Base-by-base conservation (phyloP, 495 filamentous ascomycete genomes). In the Aspergillus indologenus region DNA sequence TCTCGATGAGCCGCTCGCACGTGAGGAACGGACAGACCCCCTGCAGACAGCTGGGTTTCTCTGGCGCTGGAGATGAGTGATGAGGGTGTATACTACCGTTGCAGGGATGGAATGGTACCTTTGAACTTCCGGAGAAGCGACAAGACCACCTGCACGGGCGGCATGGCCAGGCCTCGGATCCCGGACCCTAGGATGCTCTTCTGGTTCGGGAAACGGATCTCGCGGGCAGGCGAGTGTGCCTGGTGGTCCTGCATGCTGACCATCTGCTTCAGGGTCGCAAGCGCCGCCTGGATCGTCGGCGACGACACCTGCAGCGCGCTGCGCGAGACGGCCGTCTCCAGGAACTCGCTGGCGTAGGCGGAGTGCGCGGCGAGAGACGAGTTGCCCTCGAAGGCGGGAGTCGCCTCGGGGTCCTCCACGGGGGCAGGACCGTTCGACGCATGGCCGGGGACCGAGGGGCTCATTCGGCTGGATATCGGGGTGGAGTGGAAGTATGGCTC, bases 331-430 rank as follows among this genome's bases (percentile, higher is more conserved):
- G 82, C 82, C 23, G 80, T 77, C 59, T 87, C 79, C 23, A 87
- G 75, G 57, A 87, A 84, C 60, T 84, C 74, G 55, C 80, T 83
- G 5, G 86, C 86, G 66, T 86, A 86, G 1, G 74, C 82, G 0
- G 85, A 85, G 57, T 89, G 86, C 17, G 82, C 77, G 8, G 81
- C 72, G 26, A 89, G 70, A 15, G 84, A 85, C 0, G 84, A 83
- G 61, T 79, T 78, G 8, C 84, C 85, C 54, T 87, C 85, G 51
- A 87, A 87, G 1, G 74, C 74, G 18, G 73, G 70, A n/a, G 70
- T 79, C 5, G 64, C 56, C 34, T 77, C 72, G 56, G 72, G 69
- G 47, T 76, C 73, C 21, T 74, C 76, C 56, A 80, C 49, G 15
- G 62, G 49, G 8, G 54, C 63, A 18, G 68, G 54, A 12, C 58